Base-by-base conservation (phyloP, 306 rosid species). In the Cicer judaicum region DNA sequence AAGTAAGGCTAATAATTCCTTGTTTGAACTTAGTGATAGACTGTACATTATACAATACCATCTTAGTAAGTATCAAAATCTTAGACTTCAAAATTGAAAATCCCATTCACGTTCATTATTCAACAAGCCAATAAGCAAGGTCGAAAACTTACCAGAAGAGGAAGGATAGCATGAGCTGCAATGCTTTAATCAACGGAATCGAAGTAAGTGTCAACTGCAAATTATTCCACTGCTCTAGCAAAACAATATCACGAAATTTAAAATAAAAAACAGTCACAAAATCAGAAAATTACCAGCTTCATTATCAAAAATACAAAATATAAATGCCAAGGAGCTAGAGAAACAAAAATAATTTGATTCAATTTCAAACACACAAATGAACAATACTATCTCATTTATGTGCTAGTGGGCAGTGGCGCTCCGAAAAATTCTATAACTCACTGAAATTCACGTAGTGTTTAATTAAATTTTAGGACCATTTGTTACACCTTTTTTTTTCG, bases 81-180 rank as follows among this genome's bases (percentile, higher is more conserved):
- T 19, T 19, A n/a, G 19, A 61, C 7, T 52, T 55, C 12, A 50
- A 57, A 13, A 5, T 34, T 13, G 70, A 15, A 69, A 47, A 42
- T 39, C 52, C 16, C 42, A 36, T 6, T 44, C 44, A 68, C 3
- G 5, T 29, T 29, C 5, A 29, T 29, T 3, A 64, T 63, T 70
- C 42, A 48, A 19, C 57, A 63, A 60, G 12, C 52, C 21, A 64
- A 16, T n/a, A 64, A 24, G 38, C 1, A 36, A 34, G 10, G 21
- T 47, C 50, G 7, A 66, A 77, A 70, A 75, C 85, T 1, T 83
- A 94, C 97, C 99, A 95, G 80, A 95, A 95, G 70, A 95, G 88
- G 81, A 90, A 95, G 42, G 96, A 95, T 61, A 95, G 74, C 77
- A 89, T 81, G 77, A 95, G 97, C 83, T 95, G 99, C 83, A 95